Percentiles rank a stretch among this genome's conserved stretches.
phyloP scores from a whole-genome alignment of 2,329 filamentous ascomycete species.

The Colletotrichum sidae region DNA sequence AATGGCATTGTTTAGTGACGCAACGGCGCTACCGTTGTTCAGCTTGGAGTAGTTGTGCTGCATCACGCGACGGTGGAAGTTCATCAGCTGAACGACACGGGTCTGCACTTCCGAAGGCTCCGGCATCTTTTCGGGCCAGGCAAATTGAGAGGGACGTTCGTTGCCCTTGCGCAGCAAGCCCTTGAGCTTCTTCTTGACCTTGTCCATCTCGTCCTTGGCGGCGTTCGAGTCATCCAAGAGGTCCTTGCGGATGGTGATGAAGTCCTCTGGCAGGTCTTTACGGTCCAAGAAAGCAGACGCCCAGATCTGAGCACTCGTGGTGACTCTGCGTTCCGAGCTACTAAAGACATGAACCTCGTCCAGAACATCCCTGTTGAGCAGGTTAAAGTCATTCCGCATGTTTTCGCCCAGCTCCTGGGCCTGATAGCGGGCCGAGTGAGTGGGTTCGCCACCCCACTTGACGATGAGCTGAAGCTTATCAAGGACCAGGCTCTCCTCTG shows the following conservation, averaged over 20 bases:
- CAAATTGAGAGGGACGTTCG: conserved; percentile 92
- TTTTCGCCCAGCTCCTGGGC: conserved; percentile 94
- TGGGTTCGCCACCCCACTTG: conserved; percentile 99
- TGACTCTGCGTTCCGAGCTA: conserved; percentile 94
- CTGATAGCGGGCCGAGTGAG: conserved; percentile 96
- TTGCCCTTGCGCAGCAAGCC: conserved; percentile 91
- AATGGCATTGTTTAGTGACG: conserved; percentile 69
- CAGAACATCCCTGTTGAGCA: conserved; percentile 92
- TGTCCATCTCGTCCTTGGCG: conserved; percentile 99
- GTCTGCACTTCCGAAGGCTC: conserved; percentile 94
- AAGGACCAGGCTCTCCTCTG: conserved; percentile 90
- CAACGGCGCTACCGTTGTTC: conserved; percentile 70
- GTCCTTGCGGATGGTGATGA: conserved; percentile 92
- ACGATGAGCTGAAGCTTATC: conserved; percentile 98
- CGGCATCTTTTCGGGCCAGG: conserved; percentile 96
- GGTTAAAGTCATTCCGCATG: conserved; percentile 92
- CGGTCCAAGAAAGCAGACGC: conserved; percentile 88
- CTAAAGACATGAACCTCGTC: conserved; percentile 96
- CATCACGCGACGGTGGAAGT: conserved; percentile 96
- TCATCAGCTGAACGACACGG: conserved; percentile 95
- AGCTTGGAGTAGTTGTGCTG: conserved; percentile 90
- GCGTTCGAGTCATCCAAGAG: conserved; percentile 97
- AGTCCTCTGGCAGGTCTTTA: conserved; percentile 86
- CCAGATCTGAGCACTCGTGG: conserved; percentile 97
- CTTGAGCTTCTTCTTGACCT: conserved; percentile 99